Evolutionary conservation across 441 rosid genomes (phyloP).

Genomic region (Gossypium laxum): DNA sequence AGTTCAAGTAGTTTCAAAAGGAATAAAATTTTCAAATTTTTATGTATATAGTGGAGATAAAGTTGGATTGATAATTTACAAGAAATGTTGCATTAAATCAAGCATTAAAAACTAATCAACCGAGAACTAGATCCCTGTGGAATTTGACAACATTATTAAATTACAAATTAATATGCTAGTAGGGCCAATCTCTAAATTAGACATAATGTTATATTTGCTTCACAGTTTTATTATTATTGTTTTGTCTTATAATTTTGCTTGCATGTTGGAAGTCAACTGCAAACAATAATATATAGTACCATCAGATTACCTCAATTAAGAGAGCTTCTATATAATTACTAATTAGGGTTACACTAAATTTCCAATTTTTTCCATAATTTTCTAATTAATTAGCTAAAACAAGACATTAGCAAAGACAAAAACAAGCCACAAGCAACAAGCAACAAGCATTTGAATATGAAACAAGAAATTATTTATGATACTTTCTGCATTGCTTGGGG

Average conservation of each 20-base stretch:
- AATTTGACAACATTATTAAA: neutral
- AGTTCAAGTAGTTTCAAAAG: neutral
- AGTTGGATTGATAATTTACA: neutral
- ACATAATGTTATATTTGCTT: neutral
- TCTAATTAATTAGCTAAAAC: neutral
- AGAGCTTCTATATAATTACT: neutral
- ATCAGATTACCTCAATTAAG: neutral
- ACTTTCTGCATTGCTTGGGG: neutral
- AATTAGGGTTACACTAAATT: neutral
- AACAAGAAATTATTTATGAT: neutral
- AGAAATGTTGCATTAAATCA: neutral
- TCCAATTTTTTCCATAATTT: neutral
- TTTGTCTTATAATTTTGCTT: neutral
- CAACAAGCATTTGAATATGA: neutral
- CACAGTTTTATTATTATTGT: neutral
- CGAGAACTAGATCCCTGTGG: conserved; percentile 6
- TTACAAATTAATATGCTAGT: neutral
- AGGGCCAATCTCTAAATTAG: neutral
- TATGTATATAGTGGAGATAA: neutral
- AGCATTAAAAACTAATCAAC: neutral
- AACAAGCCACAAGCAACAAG: neutral
- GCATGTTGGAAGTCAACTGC: neutral
- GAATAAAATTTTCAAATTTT: neutral
- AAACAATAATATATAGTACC: neutral
- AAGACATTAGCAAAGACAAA: neutral